Base-by-base conservation (phyloP, 495 filamentous ascomycete species). In the Apodospora peruviana region DNA sequence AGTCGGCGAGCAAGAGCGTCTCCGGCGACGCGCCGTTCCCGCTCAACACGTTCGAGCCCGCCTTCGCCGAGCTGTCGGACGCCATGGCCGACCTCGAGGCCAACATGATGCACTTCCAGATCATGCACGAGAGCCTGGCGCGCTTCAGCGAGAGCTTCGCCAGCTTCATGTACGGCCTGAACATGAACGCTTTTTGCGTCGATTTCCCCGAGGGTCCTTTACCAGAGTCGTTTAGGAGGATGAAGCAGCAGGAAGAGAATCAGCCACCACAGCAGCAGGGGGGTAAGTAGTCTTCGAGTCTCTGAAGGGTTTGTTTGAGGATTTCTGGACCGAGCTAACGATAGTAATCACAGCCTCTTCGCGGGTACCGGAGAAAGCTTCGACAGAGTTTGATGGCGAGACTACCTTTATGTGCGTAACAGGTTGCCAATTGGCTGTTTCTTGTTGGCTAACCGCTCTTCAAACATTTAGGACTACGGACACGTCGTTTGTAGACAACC, bases 181-280 rank as follows among this genome's bases (percentile, higher is more conserved):
- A 97, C 57, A 94, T 98, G 88, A 97, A 96, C 67, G 93, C 94
- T 4, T 98, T 96, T 61, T 98, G 93, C 65, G 91, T 97, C 32
- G 93, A 97, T 69, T 97, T 97, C 64, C 88, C 90, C 0, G 94
- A 98, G 72, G 71, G 67, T 1, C 76, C 77, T 8, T 58, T 78
- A 44, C 22, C 71, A n/a, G 77, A 79, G 48, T 94, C 88, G 2
- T 95, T 94, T 56, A 77, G 76, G 55, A 75, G 85, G 56, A 82
- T 81, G 39, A 67, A 63, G 52, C 51, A 64, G 10, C 76, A 76
- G 47, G 76, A 83, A 50, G 76, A 81, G n/a, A n/a, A n/a, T n/a
- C n/a, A n/a, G n/a, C n/a, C n/a, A n/a, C n/a, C n/a, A 27, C 42
- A 24, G 23, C 8, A 38, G 9, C 9, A 55, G 14, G 44, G 47